Base-by-base conservation (phyloP, 805 yeast species). In the Teunomyces cretensis region DNA sequence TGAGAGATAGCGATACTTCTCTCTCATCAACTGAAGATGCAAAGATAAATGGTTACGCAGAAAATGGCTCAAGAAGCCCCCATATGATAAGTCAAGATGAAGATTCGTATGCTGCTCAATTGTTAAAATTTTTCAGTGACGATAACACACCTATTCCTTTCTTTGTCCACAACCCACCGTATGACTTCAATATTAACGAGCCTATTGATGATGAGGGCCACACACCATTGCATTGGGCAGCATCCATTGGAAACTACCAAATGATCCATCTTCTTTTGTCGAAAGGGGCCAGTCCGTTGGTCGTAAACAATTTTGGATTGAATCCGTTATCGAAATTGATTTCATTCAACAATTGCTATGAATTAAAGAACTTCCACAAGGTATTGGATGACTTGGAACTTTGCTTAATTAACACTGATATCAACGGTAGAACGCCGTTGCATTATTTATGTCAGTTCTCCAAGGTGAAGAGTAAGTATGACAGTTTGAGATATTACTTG, bases 191-290 rank as follows among this genome's bases (percentile, higher is more conserved):
- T 52, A 76, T 87, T 49, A 68, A 83, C 60, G 88, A 86, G 43
- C 83, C 89, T 3, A 88, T 94, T 19, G 99, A 94, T 61, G 91
- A 88, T 47, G 97, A 94, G 59, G 95, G 96, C 1, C 95, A 94
- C 60, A 87, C 97, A 0, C 86, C 96, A 1, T 82, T 94, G 54
- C 99, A 94, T 65, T 94, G 98, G 97, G 96, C 98, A 0, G 89
- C 97, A 48, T 86, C 98, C 1, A 89, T 94, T 79, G 99, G 98
- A 3, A 88, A 84, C 60, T 66, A 85, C 28, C 78, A 77, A 39
- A 82, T 91, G 66, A 83, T 88, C 45, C 94, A 86, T 53, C 78
- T 90, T 11, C 73, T 94, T 33, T 67, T 88, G 26, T 74, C 81
- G 24, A 80, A 84, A 32, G 96, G 96, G 4, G 94, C 96, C 2